Conservation (phyloP, 352 stramenopile species). For the Globisporangium camurandrum region DNA sequence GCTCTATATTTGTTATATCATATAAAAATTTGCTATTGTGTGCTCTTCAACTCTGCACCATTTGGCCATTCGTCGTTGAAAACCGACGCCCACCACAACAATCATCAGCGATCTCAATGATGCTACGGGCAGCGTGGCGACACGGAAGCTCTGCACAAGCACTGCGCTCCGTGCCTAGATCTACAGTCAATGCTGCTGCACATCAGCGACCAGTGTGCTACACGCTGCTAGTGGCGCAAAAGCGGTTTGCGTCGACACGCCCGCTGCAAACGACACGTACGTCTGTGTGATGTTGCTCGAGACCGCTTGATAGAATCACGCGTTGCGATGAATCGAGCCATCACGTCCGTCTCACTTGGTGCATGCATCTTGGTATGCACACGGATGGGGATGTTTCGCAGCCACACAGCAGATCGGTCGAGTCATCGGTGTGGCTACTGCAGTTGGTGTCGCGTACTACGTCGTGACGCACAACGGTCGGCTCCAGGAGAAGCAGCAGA, state of each 20-base stretch:
- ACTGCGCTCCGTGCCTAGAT: background rate
- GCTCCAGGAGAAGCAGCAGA: conserved; percentile 46
- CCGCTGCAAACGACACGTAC: conserved; percentile 4
- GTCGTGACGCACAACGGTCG: conserved; percentile 34
- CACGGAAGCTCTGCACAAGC: background rate
- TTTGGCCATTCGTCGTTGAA: no score
- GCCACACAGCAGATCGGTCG: conserved; percentile 16
- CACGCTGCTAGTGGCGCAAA: background rate
- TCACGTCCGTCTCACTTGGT: no score
- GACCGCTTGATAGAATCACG: no score
- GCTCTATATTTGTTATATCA: no score
- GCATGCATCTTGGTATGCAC: no score
- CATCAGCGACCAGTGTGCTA: background rate
- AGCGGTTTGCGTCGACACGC: conserved; percentile 4
- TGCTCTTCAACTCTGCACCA: no score
- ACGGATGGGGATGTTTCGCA: no score
- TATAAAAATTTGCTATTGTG: no score
- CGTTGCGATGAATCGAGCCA: no score
- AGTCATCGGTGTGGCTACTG: conserved; percentile 19
- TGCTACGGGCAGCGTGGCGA: background rate
- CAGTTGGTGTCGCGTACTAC: conserved; percentile 39
- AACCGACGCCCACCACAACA: background rate
- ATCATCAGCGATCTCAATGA: background rate
- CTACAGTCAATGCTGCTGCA: background rate
- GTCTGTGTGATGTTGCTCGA: no score